Evolutionary conservation across 2,329 filamentous ascomycete species (phyloP).

Genomic region (Aspergillus hiratsukae): DNA sequence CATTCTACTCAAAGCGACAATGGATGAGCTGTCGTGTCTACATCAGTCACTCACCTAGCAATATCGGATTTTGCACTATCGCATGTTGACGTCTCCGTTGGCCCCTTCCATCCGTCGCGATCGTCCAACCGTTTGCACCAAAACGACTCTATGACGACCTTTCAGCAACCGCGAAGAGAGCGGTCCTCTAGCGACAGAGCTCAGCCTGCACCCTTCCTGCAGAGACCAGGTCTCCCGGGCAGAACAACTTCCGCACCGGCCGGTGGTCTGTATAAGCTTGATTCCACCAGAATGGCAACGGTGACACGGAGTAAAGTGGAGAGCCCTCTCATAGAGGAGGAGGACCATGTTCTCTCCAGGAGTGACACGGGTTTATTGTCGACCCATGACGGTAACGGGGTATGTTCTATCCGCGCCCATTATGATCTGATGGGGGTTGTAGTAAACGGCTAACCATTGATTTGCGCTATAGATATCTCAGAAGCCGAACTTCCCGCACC

Average conservation of each 20-base stretch:
- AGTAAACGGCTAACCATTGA: neutral
- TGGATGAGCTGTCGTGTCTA: constrained; percentile 29
- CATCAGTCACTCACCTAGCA: constrained; percentile 27
- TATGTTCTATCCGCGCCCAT: constrained; percentile 12
- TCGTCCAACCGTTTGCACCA: constrained; percentile 10
- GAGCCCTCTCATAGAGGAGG: constrained; percentile 28
- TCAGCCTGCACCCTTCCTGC: constrained; percentile 20
- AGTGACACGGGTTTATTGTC: constrained; percentile 13
- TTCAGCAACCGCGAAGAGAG: constrained; percentile 25
- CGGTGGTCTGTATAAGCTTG: constrained; percentile 26
- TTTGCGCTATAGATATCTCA: constrained; percentile 17
- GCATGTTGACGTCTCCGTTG: constrained; percentile 17
- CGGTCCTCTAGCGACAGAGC: constrained; percentile 31
- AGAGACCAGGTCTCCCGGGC: constrained; percentile 28
- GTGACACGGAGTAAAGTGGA: constrained; percentile 15
- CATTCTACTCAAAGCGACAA: constrained; percentile 23
- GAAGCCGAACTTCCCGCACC: constrained; percentile 43
- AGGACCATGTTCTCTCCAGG: constrained; percentile 17
- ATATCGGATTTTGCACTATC: constrained; percentile 19
- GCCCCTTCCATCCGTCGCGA: constrained; percentile 10
- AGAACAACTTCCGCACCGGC: constrained; percentile 34
- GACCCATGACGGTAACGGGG: constrained; percentile 20
- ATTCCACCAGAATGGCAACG: constrained; percentile 17
- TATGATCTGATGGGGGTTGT: neutral
- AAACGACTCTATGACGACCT: constrained; percentile 20